Percentiles rank a stretch among this genome's conserved stretches.
These are phyloP conservation scores for Penicillium sp. DNA, from an alignment of 2,329 filamentous ascomycete species.

Conservation along the genomic window DNA sequence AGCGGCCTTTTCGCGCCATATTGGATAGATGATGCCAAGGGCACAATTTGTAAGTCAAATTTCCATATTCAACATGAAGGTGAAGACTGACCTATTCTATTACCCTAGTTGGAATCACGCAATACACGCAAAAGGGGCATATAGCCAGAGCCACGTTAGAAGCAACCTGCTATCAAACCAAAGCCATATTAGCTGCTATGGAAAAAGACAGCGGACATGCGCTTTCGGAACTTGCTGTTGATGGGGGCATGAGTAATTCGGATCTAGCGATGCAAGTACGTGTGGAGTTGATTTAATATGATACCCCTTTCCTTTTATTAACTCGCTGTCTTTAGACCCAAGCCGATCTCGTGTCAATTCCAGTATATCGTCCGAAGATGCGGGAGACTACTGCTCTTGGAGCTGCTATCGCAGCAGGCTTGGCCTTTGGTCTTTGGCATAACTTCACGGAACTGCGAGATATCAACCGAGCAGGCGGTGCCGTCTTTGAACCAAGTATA, in stretches of 20 bases:
- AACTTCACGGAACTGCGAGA: conserved; percentile 68
- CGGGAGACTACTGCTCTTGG: conserved; percentile 82
- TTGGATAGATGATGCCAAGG: conserved; percentile 92
- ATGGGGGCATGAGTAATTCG: conserved; percentile 84
- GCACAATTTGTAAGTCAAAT: conserved; percentile 65
- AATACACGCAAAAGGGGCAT: conserved; percentile 79
- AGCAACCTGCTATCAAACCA: conserved; percentile 88
- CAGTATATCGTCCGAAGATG: conserved; percentile 77
- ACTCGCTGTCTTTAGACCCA: conserved; percentile 56
- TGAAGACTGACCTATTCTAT: conserved; percentile 1
- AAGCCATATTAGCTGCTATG: conserved; percentile 91
- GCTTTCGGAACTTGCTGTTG: conserved; percentile 74
- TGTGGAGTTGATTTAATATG: conserved; percentile 13
- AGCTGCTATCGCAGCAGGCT: conserved; percentile 79
- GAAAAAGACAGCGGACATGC: conserved; percentile 75
- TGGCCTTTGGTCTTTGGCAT: conserved; percentile 74
- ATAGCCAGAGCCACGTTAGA: conserved; percentile 86
- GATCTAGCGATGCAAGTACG: conserved; percentile 76
- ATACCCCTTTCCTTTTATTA: background rate
- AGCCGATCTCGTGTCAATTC: conserved; percentile 75
- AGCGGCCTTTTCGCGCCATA: conserved; percentile 88
- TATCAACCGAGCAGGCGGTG: conserved; percentile 67
- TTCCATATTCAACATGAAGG: conserved; percentile 1
- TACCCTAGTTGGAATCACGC: conserved; percentile 67
- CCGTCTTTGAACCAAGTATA: conserved; percentile 66